These are phyloP conservation scores for Euclidium syriacum DNA, from an alignment of 345 rosid genomes.

Conservation along the genomic window DNA sequence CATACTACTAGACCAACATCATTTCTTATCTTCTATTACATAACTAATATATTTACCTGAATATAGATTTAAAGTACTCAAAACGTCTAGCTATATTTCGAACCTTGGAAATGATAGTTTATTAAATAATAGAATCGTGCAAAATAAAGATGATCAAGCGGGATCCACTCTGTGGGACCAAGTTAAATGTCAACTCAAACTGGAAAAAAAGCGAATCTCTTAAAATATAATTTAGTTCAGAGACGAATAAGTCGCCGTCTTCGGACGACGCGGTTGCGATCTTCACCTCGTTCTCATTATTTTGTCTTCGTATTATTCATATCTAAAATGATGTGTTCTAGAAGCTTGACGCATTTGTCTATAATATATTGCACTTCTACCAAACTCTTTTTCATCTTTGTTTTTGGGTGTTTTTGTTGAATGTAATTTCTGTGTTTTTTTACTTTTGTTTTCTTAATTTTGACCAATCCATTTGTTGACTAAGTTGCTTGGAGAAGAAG, in stretches of 20 bases:
- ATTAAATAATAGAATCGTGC: too few species aligned
- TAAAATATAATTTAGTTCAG: background rate
- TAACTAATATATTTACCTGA: too few species aligned
- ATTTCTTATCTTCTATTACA: too few species aligned
- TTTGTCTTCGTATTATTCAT: background rate
- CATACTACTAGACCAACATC: too few species aligned
- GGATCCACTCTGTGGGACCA: background rate
- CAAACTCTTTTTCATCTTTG: slow-evolving; percentile 14
- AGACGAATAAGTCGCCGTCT: slow-evolving; percentile 29
- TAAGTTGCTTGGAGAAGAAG: slow-evolving; percentile 23
- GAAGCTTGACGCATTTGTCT: slow-evolving; percentile 20
- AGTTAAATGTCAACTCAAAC: slow-evolving; percentile 27
- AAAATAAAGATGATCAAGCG: background rate
- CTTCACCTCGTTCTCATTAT: slow-evolving; percentile 20
- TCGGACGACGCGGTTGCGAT: slow-evolving; percentile 29
- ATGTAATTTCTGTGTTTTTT: slow-evolving; percentile 12
- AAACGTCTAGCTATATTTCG: too few species aligned
- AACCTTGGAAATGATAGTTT: too few species aligned
- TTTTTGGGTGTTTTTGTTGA: slow-evolving; percentile 20
- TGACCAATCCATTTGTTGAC: slow-evolving; percentile 20
- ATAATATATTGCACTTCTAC: slow-evolving; percentile 16
- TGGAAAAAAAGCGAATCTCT: slow-evolving; percentile 26
- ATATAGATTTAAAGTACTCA: too few species aligned
- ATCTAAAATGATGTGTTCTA: slow-evolving; percentile 14
- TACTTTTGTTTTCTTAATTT: slow-evolving; percentile 6